Evolutionary conservation across 306 rosid species (phyloP), one percentile per base, ranked within the genome.

Genomic region (Trifolium fragiferum): DNA sequence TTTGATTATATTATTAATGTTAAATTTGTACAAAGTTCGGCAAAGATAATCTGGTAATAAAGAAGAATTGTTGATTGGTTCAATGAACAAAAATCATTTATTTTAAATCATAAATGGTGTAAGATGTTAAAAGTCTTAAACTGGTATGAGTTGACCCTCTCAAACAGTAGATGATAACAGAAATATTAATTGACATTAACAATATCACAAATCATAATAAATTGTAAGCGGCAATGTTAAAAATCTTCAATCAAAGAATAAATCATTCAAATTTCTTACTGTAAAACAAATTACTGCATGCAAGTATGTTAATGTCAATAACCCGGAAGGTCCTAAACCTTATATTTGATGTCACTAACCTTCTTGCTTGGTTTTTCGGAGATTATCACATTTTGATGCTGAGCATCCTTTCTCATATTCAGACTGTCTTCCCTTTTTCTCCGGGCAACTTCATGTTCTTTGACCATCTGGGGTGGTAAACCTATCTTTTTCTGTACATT

Each of bases 291-390:
- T 40, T 25, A 21, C 8, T 11, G 51, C 20, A 55, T 25, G 53
- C 82, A 43, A n/a, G 63, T 6, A 82, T 58, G 73, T 51, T 61
- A 40, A 44, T 18, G 40, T 33, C 57, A 13, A 63, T 55, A 38
- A 47, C 46, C 46, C 14, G 19, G 25, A 59, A 20, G 53, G 58
- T 51, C 9, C 27, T 41, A 76, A 71, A 68, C 18, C 73, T 67
- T 68, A 50, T 40, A 65, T 41, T 35, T 25, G 61, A 21, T 64
- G 53, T 63, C n/a, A 72, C 87, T 68, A 66, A 94, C 99, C 97
- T 87, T 90, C 87, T 90, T 89, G 81, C 92, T 86, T 72, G 83
- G 23, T 80, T 84, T 94, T 83, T 94, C 99, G 14, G 99, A 90
- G 79, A 90, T 87, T 61, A 94, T 88, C 81, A 94, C 99, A 78